Evolutionary conservation across 2,329 filamentous ascomycete genomes (phyloP).

Genomic region (Diaporthe citriasiana): DNA sequence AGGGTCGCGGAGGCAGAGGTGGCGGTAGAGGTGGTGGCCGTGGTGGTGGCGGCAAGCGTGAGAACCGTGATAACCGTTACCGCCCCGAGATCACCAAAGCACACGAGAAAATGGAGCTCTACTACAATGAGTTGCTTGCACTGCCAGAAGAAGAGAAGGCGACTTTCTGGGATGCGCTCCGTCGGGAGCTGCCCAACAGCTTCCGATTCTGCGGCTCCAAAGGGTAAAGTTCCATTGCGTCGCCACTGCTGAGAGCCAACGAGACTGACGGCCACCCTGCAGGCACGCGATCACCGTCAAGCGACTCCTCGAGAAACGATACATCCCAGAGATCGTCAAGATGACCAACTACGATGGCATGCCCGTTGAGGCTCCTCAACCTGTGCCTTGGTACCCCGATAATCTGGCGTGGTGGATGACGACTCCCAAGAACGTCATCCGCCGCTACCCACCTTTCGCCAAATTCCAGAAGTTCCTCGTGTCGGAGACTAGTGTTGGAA

Average conservation of each 20-base stretch:
- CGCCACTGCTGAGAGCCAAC: background rate
- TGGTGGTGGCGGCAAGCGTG: slow-evolving; percentile 54
- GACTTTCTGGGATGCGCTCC: slow-evolving; percentile 87
- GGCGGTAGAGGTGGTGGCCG: slow-evolving; percentile 43
- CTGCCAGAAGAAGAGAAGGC: slow-evolving; percentile 83
- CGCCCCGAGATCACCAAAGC: slow-evolving; percentile 76
- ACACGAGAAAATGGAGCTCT: slow-evolving; percentile 88
- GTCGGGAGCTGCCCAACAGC: slow-evolving; percentile 92
- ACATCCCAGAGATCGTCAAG: slow-evolving; percentile 89
- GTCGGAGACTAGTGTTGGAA: slow-evolving; percentile 95
- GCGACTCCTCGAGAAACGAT: slow-evolving; percentile 86
- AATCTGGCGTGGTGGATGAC: slow-evolving; percentile 98
- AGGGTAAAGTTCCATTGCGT: slow-evolving; percentile 68
- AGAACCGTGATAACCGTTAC: slow-evolving; percentile 61
- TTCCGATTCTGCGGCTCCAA: slow-evolving; percentile 98
- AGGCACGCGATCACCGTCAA: slow-evolving; percentile 94
- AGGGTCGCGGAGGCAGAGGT: slow-evolving; percentile 38
- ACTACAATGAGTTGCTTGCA: slow-evolving; percentile 84
- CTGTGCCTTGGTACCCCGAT: slow-evolving; percentile 94
- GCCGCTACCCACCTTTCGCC: slow-evolving; percentile 93
- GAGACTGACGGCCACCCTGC: slow-evolving; percentile 42
- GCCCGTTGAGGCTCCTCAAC: slow-evolving; percentile 83
- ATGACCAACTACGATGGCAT: slow-evolving; percentile 88
- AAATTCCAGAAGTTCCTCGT: slow-evolving; percentile 98
- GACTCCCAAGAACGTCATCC: slow-evolving; percentile 94